Percentiles rank a stretch among this genome's conserved stretches.
Evolutionary conservation across 441 rosid species (phyloP).

Genomic region (Eutrema salsugineum): DNA sequence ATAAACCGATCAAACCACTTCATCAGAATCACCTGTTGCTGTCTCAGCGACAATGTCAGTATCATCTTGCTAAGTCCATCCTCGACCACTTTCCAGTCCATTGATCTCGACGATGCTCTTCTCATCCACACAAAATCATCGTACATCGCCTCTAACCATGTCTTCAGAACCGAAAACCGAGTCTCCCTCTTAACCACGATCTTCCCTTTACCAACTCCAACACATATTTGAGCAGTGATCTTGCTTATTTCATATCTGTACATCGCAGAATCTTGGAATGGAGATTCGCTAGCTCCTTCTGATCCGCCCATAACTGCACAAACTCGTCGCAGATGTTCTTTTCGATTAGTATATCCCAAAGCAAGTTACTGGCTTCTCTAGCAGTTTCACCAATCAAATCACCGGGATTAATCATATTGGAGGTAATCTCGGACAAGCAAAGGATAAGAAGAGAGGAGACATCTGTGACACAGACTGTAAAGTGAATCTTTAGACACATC

Average conservation of each 20-base stretch:
- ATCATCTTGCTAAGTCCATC: conserved; percentile 69
- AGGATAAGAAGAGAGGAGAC: conserved; percentile 54
- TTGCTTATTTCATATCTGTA: conserved; percentile 70
- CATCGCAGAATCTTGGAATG: conserved; percentile 65
- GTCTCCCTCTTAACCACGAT: conserved; percentile 57
- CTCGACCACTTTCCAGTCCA: conserved; percentile 64
- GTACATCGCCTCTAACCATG: conserved; percentile 70
- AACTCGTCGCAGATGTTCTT: conserved; percentile 58
- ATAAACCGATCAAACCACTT: conserved; percentile 69
- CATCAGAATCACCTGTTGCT: conserved; percentile 63
- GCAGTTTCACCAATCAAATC: conserved; percentile 61
- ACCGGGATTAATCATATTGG: conserved; percentile 40
- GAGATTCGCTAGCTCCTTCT: conserved; percentile 65
- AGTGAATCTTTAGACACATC: conserved; percentile 58
- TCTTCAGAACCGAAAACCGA: conserved; percentile 52
- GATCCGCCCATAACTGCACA: conserved; percentile 74
- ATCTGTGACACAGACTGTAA: conserved; percentile 62
- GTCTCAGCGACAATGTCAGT: conserved; percentile 59
- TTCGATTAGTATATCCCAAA: conserved; percentile 71
- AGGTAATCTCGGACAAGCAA: conserved; percentile 61
- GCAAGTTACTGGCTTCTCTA: conserved; percentile 75
- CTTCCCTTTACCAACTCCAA: conserved; percentile 68
- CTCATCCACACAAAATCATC: conserved; percentile 83
- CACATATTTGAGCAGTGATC: conserved; percentile 60
- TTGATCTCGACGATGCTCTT: conserved; percentile 48